Conservation (phyloP, 2,329 filamentous ascomycete genomes). For the Xylaria sp. region DNA sequence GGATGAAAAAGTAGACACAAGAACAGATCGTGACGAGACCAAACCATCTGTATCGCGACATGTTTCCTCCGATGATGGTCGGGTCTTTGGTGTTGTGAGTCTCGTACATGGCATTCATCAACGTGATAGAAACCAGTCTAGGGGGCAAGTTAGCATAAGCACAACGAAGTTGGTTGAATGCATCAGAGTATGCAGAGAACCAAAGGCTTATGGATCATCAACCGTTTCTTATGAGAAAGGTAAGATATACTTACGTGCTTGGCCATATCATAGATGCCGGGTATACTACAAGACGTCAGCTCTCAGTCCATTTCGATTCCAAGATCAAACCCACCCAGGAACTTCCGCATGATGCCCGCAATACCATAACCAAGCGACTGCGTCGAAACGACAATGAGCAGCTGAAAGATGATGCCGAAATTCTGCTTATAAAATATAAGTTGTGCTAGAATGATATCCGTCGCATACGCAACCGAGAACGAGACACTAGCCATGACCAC, state of each 20-base stretch:
- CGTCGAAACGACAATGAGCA: constrained; percentile 61
- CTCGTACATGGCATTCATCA: constrained; percentile 72
- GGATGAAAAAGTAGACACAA: constrained; percentile 64
- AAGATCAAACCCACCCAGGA: constrained; percentile 43
- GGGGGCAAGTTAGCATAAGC: constrained; percentile 21
- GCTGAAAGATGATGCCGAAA: constrained; percentile 61
- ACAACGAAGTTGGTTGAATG: no score
- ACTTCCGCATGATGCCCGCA: constrained; percentile 61
- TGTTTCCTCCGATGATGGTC: constrained; percentile 55
- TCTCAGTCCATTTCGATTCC: background rate
- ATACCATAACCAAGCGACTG: constrained; percentile 67
- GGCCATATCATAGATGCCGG: constrained; percentile 73
- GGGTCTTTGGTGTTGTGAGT: constrained; percentile 45
- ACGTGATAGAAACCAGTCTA: constrained; percentile 58
- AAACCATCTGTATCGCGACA: constrained; percentile 63
- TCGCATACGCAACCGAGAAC: constrained; percentile 65
- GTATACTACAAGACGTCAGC: constrained; percentile 42
- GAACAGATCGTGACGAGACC: constrained; percentile 50
- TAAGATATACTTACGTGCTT: constrained; percentile 21
- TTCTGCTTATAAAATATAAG: constrained; percentile 65
- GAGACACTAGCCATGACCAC: constrained; percentile 67
- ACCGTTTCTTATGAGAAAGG: background rate
- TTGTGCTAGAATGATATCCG: constrained; percentile 68
- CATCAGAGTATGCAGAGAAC: no score
- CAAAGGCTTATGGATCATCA: no score